These are phyloP conservation scores for Cicer judaicum DNA, from an alignment of 306 rosid genomes.

Conservation along the genomic window DNA sequence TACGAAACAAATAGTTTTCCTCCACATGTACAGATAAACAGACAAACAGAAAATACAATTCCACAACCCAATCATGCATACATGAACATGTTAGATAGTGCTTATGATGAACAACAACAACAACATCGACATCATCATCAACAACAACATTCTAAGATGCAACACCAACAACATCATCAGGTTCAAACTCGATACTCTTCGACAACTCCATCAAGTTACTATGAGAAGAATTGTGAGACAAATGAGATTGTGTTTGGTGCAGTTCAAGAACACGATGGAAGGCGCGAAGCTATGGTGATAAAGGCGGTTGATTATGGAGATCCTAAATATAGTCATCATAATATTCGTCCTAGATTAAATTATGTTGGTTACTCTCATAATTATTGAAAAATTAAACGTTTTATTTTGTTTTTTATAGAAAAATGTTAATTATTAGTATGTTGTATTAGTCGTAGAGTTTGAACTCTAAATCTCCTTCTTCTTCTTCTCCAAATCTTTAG, in stretches of 20 bases:
- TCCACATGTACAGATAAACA: background rate
- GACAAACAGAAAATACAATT: constrained; percentile 6
- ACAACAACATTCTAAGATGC: constrained; percentile 38
- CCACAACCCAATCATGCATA: constrained; percentile 41
- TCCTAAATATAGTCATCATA: constrained; percentile 70
- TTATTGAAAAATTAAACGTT: constrained; percentile 53
- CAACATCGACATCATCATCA: constrained; percentile 55
- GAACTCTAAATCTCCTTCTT: too few relatives aligned
- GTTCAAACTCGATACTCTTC: constrained; percentile 68
- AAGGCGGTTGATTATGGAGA: constrained; percentile 91
- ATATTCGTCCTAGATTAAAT: constrained; percentile 72
- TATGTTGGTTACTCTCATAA: constrained; percentile 66
- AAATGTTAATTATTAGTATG: too few relatives aligned
- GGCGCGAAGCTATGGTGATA: constrained; percentile 85
- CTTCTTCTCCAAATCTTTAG: too few relatives aligned
- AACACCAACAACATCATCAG: constrained; percentile 58
- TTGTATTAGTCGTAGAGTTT: too few relatives aligned
- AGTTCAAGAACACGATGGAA: constrained; percentile 88
- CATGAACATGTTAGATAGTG: constrained; percentile 65
- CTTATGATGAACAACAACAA: constrained; percentile 54
- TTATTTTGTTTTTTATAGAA: too few relatives aligned
- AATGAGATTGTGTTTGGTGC: constrained; percentile 97
- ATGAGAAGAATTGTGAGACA: constrained; percentile 77
- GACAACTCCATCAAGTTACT: constrained; percentile 62
- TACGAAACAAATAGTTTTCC: constrained; percentile 6